These are phyloP conservation scores for Rusavskia elegans DNA, from an alignment of 495 filamentous ascomycete genomes.

Conservation along the genomic window DNA sequence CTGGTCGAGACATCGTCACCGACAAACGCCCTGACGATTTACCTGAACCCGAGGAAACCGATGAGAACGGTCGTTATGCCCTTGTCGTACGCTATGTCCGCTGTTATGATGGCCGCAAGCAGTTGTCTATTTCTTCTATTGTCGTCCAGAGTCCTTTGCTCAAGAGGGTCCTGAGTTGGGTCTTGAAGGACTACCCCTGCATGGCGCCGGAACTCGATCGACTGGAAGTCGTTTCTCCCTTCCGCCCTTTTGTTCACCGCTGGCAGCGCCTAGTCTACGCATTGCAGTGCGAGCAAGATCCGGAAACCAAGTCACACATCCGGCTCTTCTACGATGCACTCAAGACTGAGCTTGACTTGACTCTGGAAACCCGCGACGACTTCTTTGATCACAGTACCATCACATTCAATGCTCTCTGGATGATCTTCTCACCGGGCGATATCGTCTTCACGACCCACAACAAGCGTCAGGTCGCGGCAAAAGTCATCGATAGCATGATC, in stretches of 20 bases:
- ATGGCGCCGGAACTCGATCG: slow-evolving; percentile 43
- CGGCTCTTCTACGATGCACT: slow-evolving; percentile 39
- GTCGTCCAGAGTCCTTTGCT: slow-evolving; percentile 48
- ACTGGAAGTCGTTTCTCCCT: slow-evolving; percentile 42
- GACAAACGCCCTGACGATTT: slow-evolving; percentile 28
- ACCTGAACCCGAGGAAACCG: slow-evolving; percentile 37
- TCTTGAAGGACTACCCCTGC: slow-evolving; percentile 47
- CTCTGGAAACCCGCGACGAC: slow-evolving; percentile 40
- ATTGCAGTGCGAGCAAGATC: slow-evolving; percentile 29
- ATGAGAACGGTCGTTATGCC: slow-evolving; percentile 33
- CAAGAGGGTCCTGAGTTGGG: slow-evolving; percentile 36
- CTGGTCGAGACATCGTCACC: slow-evolving; percentile 16
- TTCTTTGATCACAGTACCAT: slow-evolving; percentile 41
- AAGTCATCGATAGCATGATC: slow-evolving; percentile 14
- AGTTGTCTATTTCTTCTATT: slow-evolving; percentile 43
- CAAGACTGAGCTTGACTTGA: slow-evolving; percentile 39
- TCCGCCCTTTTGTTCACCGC: slow-evolving; percentile 50
- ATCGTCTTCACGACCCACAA: slow-evolving; percentile 22
- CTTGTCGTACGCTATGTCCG: slow-evolving; percentile 37
- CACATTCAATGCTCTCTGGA: slow-evolving; percentile 41
- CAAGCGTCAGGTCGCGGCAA: slow-evolving; percentile 23
- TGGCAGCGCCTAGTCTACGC: slow-evolving; percentile 40
- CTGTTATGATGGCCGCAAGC: slow-evolving; percentile 44
- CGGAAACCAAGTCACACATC: slow-evolving; percentile 36
- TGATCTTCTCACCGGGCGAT: slow-evolving; percentile 33